A percentile compares a stretch with the other conserved stretches of the same genome.
These are phyloP conservation scores for Fusarium lateritium DNA, from an alignment of 2,329 filamentous ascomycete genomes.

Conservation along the genomic window DNA sequence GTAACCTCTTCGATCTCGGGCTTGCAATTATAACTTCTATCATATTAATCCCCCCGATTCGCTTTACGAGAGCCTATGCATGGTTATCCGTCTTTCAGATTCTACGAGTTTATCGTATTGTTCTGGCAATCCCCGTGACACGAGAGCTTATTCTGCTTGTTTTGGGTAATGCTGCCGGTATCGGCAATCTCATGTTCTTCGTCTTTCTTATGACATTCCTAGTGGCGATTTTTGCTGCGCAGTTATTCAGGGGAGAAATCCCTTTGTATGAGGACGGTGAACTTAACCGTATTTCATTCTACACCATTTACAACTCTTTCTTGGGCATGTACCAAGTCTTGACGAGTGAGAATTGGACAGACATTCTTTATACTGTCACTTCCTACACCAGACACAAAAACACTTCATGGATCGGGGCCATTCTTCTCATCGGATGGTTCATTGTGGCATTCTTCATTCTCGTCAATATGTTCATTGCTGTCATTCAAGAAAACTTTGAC, in stretches of 20 bases:
- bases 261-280: slow-evolving; percentile 75
- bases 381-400: slow-evolving; percentile 73
- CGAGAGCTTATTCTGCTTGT: slow-evolving; percentile 89
- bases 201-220: slow-evolving; percentile 97
- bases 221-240: slow-evolving; percentile 91
- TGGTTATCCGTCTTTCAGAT: slow-evolving; percentile 97
- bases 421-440: slow-evolving; percentile 96
- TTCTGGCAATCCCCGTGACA: slow-evolving; percentile 89
- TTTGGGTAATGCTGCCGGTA: slow-evolving; percentile 90
- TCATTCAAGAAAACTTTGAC: slow-evolving; percentile 99
- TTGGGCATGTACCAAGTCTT: slow-evolving; percentile 98
- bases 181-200: slow-evolving; percentile 94
- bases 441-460: slow-evolving; percentile 96
- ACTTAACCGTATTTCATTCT: slow-evolving; percentile 81
- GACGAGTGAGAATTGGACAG: slow-evolving; percentile 97
- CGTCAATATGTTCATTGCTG: slow-evolving; percentile 99
- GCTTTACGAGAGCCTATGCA: slow-evolving; percentile 80
- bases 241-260: slow-evolving; percentile 92
- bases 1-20: slow-evolving; percentile 84
- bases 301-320: slow-evolving; percentile 94
- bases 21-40: slow-evolving; percentile 86
- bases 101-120: slow-evolving; percentile 89
- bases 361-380: slow-evolving; percentile 86
- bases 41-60: slow-evolving; percentile 88
- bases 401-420: slow-evolving; percentile 93